Evolutionary conservation across 2,329 filamentous ascomycete genomes (phyloP).

Genomic region (Sporothrix mexicana): DNA sequence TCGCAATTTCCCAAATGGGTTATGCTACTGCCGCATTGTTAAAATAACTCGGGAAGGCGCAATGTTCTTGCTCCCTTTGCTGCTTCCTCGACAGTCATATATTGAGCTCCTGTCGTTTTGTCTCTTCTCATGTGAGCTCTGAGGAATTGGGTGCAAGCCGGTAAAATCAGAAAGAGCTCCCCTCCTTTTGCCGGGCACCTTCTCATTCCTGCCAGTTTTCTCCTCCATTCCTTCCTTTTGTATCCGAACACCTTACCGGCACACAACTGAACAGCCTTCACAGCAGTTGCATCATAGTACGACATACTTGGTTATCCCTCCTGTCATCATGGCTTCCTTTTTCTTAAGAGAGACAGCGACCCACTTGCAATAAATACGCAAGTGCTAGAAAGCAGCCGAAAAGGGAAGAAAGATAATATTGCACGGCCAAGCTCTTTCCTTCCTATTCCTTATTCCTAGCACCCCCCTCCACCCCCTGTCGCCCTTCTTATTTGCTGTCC

Average conservation of each 20-base stretch:
- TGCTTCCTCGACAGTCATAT: background rate
- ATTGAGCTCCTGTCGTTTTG: background rate
- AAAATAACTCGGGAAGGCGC: conserved; percentile 23
- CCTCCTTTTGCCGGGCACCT: background rate
- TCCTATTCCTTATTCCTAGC: background rate
- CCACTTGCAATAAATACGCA: conserved; percentile 19
- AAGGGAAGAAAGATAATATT: conserved; percentile 28
- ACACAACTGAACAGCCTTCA: background rate
- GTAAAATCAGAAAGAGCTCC: conserved; percentile 15
- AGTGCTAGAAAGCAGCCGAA: conserved; percentile 17
- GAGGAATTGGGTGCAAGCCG: background rate
- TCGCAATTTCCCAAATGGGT: conserved; percentile 23
- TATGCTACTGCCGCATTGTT: conserved; percentile 7
- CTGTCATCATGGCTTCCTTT: conserved; percentile 17
- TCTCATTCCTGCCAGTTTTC: conserved; percentile 4
- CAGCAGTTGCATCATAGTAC: background rate
- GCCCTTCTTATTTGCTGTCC: conserved; percentile 21
- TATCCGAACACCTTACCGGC: background rate
- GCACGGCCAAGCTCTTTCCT: conserved; percentile 19
- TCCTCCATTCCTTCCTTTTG: conserved; percentile 25
- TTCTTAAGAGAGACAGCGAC: background rate
- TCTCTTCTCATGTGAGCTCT: background rate
- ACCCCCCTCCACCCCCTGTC: conserved; percentile 22
- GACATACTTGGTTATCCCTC: background rate
- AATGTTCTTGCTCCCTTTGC: no score